These are phyloP conservation scores for Solanum stenotomum DNA, from an alignment of 257 asterid species.

Conservation along the genomic window DNA sequence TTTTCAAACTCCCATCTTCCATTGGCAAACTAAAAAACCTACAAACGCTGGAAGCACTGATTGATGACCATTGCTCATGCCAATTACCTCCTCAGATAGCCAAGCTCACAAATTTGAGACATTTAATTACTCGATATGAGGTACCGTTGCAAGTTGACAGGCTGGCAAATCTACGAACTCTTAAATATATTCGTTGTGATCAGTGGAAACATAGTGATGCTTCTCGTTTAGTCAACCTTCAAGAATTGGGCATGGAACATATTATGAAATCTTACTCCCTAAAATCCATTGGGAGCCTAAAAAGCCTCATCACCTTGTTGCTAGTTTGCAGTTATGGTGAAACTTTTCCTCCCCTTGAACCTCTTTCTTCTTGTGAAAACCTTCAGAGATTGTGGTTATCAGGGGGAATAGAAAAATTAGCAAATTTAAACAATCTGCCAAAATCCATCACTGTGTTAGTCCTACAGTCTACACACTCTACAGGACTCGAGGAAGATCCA, in stretches of 20 bases:
- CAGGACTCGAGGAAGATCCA: not conserved
- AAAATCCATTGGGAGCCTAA: not conserved
- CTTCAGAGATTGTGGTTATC: not conserved
- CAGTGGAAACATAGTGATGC: constrained; percentile 1
- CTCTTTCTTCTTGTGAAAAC: not conserved
- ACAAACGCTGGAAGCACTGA: not conserved
- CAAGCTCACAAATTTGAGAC: not conserved
- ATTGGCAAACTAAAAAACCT: not conserved
- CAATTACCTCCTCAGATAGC: not conserved
- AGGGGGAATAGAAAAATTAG: not conserved
- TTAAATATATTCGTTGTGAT: not conserved
- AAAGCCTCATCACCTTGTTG: not conserved
- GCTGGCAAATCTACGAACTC: not conserved
- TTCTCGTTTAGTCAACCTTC: not conserved
- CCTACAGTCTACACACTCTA: not conserved
- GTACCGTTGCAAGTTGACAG: not conserved
- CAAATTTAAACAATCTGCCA: not conserved
- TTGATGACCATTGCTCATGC: not conserved
- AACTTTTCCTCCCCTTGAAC: not conserved
- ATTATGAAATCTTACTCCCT: not conserved
- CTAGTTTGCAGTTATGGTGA: not conserved
- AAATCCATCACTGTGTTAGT: not conserved
- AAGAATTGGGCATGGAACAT: not conserved
- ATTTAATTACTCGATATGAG: not conserved
- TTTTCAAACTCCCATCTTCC: not conserved